Evolutionary conservation across 805 yeast genomes (phyloP).

Genomic region (Kodamaea restingae): DNA sequence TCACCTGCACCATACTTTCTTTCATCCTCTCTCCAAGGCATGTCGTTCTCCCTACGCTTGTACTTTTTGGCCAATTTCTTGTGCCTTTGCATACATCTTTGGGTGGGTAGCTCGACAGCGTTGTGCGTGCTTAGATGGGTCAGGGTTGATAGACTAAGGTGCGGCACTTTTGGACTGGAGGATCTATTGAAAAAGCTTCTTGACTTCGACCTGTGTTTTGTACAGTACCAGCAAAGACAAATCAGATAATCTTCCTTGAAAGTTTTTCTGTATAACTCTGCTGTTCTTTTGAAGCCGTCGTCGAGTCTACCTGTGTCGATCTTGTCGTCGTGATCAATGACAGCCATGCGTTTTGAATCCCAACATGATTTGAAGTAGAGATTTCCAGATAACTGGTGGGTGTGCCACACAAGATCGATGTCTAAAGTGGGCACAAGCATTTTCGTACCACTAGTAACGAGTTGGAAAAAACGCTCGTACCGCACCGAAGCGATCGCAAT

Average conservation of each 20-base stretch:
- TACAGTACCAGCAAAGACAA: slow-evolving; percentile 13
- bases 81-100: neutral
- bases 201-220: neutral
- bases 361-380: slow-evolving; percentile 15
- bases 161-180: neutral
- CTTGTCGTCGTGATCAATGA: slow-evolving; percentile 8
- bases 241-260: slow-evolving; percentile 10
- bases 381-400: slow-evolving; percentile 20
- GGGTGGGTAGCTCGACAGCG: slow-evolving; percentile 1
- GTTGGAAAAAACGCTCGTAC: slow-evolving; percentile 16
- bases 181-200: neutral
- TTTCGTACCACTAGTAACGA: slow-evolving; percentile 1
- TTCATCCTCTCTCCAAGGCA: slow-evolving; percentile 5
- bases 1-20: slow-evolving; percentile 1
- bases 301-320: slow-evolving; percentile 8
- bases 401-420: slow-evolving; percentile 27
- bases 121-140: slow-evolving; percentile 6
- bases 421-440: slow-evolving; percentile 24
- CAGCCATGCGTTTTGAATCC: slow-evolving; percentile 13
- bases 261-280: slow-evolving; percentile 7
- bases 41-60: slow-evolving; percentile 2
- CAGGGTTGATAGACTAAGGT: too few relatives aligned
- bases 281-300: slow-evolving; percentile 10
- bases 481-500: too few relatives aligned
- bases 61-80: neutral